A percentile compares a stretch with the other conserved stretches of the same genome.
These are phyloP conservation scores for Xylariaceae sp. DNA, from an alignment of 2,329 filamentous ascomycete species.

Conservation along the genomic window DNA sequence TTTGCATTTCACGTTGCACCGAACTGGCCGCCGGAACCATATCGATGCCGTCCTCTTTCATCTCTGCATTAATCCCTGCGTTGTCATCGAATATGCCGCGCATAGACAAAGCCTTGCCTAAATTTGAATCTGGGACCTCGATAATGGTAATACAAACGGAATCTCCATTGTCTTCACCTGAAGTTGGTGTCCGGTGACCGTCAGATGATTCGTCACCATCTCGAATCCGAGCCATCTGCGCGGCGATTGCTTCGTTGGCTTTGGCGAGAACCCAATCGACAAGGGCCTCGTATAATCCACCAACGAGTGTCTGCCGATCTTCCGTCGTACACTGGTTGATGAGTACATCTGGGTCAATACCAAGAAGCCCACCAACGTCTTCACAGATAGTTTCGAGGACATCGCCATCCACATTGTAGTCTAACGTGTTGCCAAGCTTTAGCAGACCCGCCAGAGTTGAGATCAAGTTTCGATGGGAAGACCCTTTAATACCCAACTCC, in stretches of 20 bases:
- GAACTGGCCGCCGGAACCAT: conserved; percentile 71
- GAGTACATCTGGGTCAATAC: conserved; percentile 80
- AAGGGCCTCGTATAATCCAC: conserved; percentile 84
- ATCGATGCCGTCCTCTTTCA: conserved; percentile 92
- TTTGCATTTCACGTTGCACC: conserved; percentile 80
- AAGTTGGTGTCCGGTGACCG: conserved; percentile 61
- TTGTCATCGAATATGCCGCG: conserved; percentile 88
- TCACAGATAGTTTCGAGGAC: conserved; percentile 81
- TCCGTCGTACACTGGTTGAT: conserved; percentile 74
- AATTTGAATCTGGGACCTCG: conserved; percentile 72
- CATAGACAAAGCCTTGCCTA: conserved; percentile 86
- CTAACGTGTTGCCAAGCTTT: conserved; percentile 86
- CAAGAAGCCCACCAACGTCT: conserved; percentile 81
- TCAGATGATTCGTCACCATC: conserved; percentile 65
- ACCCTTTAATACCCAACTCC: conserved; percentile 88
- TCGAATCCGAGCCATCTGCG: conserved; percentile 64
- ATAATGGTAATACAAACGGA: conserved; percentile 86
- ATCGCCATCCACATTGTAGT: conserved; percentile 80
- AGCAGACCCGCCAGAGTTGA: conserved; percentile 80
- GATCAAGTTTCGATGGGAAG: conserved; percentile 74
- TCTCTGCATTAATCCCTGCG: conserved; percentile 91
- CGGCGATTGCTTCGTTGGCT: conserved; percentile 78
- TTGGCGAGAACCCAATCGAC: conserved; percentile 92
- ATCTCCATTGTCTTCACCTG: conserved; percentile 68
- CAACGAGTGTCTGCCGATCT: conserved; percentile 77